These are phyloP conservation scores for Clarireedia sp. DNA, from an alignment of 2,329 filamentous ascomycete species.

Conservation along the genomic window DNA sequence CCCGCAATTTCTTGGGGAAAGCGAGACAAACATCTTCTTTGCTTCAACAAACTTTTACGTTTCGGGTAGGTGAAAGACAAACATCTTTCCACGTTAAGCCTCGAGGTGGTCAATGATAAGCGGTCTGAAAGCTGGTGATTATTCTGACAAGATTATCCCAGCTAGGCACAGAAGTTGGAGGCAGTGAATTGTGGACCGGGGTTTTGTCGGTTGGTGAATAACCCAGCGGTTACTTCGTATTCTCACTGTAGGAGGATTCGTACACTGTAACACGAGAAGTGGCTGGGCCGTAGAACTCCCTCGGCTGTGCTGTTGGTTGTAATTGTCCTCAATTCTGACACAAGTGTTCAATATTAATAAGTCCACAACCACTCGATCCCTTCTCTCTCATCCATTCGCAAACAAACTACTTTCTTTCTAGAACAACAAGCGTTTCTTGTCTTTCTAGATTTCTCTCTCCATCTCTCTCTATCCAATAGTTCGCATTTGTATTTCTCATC, in stretches of 20 bases:
- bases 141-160: no score
- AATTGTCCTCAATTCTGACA: neutral
- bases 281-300: constrained; percentile 1
- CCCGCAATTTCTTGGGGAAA: no score
- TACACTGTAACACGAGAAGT: constrained; percentile 2
- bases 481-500: neutral
- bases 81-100: no score
- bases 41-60: no score
- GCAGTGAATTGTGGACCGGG: no score
- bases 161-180: no score
- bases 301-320: constrained; percentile 7
- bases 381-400: neutral
- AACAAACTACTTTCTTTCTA: neutral
- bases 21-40: no score
- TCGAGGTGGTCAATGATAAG: no score
- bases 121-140: no score
- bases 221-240: no score
- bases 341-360: neutral
- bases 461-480: neutral
- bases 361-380: neutral
- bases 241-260: neutral
- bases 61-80: no score
- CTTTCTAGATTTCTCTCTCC: neutral
- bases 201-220: no score
- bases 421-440: neutral